Evolutionary conservation across 768 basidiomycete species (phyloP), one percentile per base, ranked within the genome.

Genomic region (Ramaria sp.): DNA sequence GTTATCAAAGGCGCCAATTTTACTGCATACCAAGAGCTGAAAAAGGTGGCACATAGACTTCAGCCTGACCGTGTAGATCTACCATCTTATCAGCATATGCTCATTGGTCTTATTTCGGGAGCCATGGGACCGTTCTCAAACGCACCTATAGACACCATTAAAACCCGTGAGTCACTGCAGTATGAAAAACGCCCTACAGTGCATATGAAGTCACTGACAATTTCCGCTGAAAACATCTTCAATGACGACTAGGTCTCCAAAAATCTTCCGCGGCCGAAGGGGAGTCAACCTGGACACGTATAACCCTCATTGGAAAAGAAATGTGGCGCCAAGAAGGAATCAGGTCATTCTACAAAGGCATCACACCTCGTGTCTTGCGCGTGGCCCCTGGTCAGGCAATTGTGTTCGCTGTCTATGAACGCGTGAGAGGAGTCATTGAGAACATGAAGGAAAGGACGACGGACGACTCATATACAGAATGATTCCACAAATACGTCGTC

Each of bases 81-180:
- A 30, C 96, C 96, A 3, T 90, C 89, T 34, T 96, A 90, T 70
- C 96, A 99, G 68, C 91, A 94, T 64, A 95, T 96, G 86, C 49
- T 88, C 22, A 91, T 98, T 58, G 96, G 96, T 52, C 77, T 98
- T 59, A 82, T 99, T 63, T 95, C 91, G 48, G 96, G 96, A 51
- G 96, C 96, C 1, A 92, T 94, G 86, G 96, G 96, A 4, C 96
- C 96, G 13, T 93, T 98, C 70, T 94, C 93, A 13, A 98, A 99
- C 66, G 96, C 96, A 12, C 95, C 94, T 1, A 88, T 92, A 53
- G 90, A 91, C 69, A 91, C 88, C 11, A 92, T 95, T 65, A 97
- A 96, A 71, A 98, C 95, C 58, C 89, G 91, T 86, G 69, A 63
- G 86, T 74, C 12, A 47, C 7, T 20, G 13, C 17, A 38, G 20